These are phyloP conservation scores for Fomitopsis palustris DNA, from an alignment of 1,284 basidiomycete species.

Conservation along the genomic window DNA sequence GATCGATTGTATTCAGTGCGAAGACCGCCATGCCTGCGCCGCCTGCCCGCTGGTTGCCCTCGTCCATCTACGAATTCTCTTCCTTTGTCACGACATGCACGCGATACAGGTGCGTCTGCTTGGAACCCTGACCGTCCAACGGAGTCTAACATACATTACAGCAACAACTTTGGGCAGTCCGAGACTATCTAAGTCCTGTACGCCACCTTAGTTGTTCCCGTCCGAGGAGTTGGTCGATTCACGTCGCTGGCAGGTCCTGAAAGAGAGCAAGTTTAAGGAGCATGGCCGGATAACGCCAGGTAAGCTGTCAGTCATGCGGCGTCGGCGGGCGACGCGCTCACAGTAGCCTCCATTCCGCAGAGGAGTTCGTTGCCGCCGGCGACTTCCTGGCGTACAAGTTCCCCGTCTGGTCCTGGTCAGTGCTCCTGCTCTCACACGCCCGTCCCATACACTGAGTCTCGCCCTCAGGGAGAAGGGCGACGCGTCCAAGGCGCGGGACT, in stretches of 20 bases:
- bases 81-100: conserved; percentile 46
- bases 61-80: conserved; percentile 1
- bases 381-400: conserved; percentile 96
- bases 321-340: conserved; percentile 6
- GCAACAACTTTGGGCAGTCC: conserved; percentile 93
- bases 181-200: conserved; percentile 95
- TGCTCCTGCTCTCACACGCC: conserved; percentile 1
- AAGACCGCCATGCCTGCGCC: not conserved
- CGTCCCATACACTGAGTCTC: not conserved
- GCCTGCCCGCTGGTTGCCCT: not conserved
- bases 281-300: conserved; percentile 95
- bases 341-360: conserved; percentile 36
- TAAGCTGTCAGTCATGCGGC: conserved; percentile 32
- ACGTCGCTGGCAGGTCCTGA: conserved; percentile 67
- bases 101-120: conserved; percentile 56
- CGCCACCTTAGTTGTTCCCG: conserved; percentile 26
- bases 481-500: conserved; percentile 80
- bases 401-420: conserved; percentile 91
- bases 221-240: conserved; percentile 9
- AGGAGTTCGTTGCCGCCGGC: conserved; percentile 95
- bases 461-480: conserved; percentile 83
- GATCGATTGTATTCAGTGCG: conserved; percentile 16
- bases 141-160: conserved; percentile 22
- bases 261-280: conserved; percentile 99
- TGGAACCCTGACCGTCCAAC: not conserved